phyloP scores from a whole-genome alignment of 495 filamentous ascomycete species.

The Cenococcum geophilum region DNA sequence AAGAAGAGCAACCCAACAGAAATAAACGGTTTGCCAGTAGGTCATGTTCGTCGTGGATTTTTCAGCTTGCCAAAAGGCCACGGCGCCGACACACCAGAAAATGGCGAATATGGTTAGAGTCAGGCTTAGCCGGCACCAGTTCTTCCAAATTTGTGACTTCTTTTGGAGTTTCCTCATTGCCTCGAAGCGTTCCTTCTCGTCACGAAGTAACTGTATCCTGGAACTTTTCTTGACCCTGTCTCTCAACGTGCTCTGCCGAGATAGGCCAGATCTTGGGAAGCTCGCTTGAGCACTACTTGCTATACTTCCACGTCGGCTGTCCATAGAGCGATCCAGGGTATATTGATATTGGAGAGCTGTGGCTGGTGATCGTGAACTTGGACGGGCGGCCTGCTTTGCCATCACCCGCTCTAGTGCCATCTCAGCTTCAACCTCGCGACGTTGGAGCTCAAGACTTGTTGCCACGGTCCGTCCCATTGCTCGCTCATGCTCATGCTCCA shows the following conservation, averaged over 20 bases:
- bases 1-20: slow-evolving; percentile 42
- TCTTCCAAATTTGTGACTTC: slow-evolving; percentile 35
- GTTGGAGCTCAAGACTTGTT: slow-evolving; percentile 32
- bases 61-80: slow-evolving; percentile 40
- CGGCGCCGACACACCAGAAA: slow-evolving; percentile 40
- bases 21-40: slow-evolving; percentile 41
- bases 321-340: slow-evolving; percentile 2
- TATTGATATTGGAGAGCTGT: slow-evolving; percentile 16
- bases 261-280: not conserved
- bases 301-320: not conserved
- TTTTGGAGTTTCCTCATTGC: slow-evolving; percentile 40
- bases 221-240: slow-evolving; percentile 23
- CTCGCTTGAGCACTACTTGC: not conserved
- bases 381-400: slow-evolving; percentile 18
- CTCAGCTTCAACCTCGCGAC: slow-evolving; percentile 16
- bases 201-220: slow-evolving; percentile 34
- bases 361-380: slow-evolving; percentile 16
- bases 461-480: slow-evolving; percentile 52
- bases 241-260: slow-evolving; percentile 8
- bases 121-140: slow-evolving; percentile 34
- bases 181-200: slow-evolving; percentile 39
- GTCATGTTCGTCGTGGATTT: slow-evolving; percentile 28
- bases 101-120: slow-evolving; percentile 35
- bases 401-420: slow-evolving; percentile 14
- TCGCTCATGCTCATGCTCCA: slow-evolving; percentile 50